A percentile compares a stretch with the other conserved stretches of the same genome.
Evolutionary conservation across 208 protist species (phyloP).

Genomic region (Leptomonas pyrrhocoris): DNA sequence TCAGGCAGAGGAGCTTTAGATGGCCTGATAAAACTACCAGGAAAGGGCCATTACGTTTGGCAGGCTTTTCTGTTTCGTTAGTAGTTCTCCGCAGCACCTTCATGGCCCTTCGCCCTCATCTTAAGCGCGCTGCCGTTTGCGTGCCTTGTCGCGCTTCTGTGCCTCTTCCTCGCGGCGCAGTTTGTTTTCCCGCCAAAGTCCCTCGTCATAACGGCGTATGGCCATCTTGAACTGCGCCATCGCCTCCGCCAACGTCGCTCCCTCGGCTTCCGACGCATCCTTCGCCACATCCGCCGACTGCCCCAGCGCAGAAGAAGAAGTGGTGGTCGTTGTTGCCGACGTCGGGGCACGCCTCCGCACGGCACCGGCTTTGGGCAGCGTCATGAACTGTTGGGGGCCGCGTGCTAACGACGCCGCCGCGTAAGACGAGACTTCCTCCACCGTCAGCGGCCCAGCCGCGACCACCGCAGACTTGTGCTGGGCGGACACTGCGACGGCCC

Average conservation of each 20-base stretch:
- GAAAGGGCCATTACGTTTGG: too few relatives aligned
- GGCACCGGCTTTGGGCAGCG: conserved; percentile 6
- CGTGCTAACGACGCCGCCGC: conserved; percentile 19
- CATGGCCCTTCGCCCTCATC: not conserved
- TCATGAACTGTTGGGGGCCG: conserved; percentile 24
- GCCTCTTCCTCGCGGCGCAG: conserved; percentile 31
- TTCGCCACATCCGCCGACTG: conserved; percentile 2
- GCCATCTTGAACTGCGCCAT: conserved; percentile 51
- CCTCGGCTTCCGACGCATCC: conserved; percentile 6
- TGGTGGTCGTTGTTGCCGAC: not conserved
- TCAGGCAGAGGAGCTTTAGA: not conserved
- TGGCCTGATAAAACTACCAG: too few relatives aligned
- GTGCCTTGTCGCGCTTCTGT: conserved; percentile 22
- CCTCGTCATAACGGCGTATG: conserved; percentile 68
- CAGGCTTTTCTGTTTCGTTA: not conserved
- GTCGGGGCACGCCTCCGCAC: conserved; percentile 3
- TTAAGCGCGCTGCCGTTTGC: conserved; percentile 12
- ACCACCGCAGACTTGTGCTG: not conserved
- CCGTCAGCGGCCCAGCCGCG: conserved; percentile 20
- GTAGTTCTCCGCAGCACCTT: not conserved
- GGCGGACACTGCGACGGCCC: conserved; percentile 12
- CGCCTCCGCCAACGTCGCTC: conserved; percentile 45
- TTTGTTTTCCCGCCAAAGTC: conserved; percentile 53
- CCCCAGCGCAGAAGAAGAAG: not conserved
- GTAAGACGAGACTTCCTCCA: conserved; percentile 32